These are phyloP conservation scores for Talaromyces liani DNA, from an alignment of 495 filamentous ascomycete species.

Conservation along the genomic window DNA sequence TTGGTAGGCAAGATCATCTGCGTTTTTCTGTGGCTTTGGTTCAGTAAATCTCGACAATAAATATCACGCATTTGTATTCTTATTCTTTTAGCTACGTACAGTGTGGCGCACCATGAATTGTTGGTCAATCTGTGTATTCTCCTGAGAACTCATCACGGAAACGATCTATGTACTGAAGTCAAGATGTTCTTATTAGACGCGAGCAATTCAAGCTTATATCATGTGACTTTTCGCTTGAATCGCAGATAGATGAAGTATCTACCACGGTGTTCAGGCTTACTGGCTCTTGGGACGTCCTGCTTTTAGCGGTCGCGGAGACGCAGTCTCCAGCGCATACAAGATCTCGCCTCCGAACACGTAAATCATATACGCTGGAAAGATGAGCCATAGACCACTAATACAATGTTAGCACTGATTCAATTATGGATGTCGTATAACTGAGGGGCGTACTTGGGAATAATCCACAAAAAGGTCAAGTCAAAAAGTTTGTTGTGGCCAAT, in stretches of 20 bases:
- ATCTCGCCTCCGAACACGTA: slow-evolving; percentile 66
- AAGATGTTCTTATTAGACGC: neutral
- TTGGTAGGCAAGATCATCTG: slow-evolving; percentile 8
- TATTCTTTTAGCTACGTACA: neutral
- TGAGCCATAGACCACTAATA: slow-evolving; percentile 67
- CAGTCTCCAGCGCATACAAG: slow-evolving; percentile 52
- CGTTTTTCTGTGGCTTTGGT: neutral
- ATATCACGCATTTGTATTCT: neutral
- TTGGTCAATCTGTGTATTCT: neutral
- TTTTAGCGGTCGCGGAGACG: slow-evolving; percentile 24
- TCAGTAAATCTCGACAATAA: neutral
- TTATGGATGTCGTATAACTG: neutral
- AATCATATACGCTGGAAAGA: slow-evolving; percentile 63
- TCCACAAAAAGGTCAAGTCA: slow-evolving; percentile 60
- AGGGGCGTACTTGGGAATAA: slow-evolving; percentile 68
- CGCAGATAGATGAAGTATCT: neutral
- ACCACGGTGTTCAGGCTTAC: slow-evolving; percentile 11
- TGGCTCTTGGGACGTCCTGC: slow-evolving; percentile 27
- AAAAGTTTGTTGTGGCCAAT: slow-evolving; percentile 64
- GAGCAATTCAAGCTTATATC: neutral
- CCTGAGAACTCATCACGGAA: neutral
- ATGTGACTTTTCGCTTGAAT: neutral
- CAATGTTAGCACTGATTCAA: neutral
- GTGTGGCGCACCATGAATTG: neutral
- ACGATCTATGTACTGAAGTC: neutral